A percentile compares a stretch with the other conserved stretches of the same genome.
phyloP scores from a whole-genome alignment of 441 rosid species.

The Adansonia madagascariensis region DNA sequence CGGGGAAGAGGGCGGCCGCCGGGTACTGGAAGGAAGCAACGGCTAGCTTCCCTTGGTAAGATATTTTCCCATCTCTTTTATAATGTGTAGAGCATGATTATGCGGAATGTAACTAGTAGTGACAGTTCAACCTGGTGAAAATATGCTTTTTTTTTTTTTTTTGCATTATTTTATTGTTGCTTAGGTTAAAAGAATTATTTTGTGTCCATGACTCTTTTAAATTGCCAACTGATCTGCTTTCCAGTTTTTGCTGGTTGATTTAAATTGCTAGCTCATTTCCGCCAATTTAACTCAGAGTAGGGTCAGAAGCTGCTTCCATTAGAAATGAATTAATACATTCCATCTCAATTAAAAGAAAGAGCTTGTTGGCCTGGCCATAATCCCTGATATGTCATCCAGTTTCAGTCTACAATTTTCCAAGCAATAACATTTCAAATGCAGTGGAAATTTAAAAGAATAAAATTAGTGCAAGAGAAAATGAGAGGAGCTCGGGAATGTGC shows the following conservation, averaged over 20 bases:
- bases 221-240: conserved; percentile 1
- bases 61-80: conserved; percentile 18
- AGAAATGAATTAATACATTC: not conserved
- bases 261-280: conserved; percentile 9
- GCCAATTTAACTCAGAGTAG: not conserved
- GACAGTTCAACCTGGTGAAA: conserved; percentile 7
- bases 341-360: not conserved
- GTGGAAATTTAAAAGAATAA: not conserved
- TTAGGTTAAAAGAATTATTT: not conserved
- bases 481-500: not conserved
- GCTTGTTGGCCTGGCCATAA: conserved; percentile 4
- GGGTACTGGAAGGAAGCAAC: conserved; percentile 84
- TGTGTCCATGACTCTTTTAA: not conserved
- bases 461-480: not conserved
- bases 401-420: not conserved
- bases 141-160: not conserved
- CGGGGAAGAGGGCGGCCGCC: conserved; percentile 94
- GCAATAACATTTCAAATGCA: not conserved
- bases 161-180: not conserved
- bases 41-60: conserved; percentile 68
- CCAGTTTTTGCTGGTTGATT: not conserved
- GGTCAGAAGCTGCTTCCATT: not conserved
- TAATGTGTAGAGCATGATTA: not conserved
- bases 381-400: not conserved
- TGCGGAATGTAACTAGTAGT: conserved; percentile 9